A percentile compares a stretch with the other conserved stretches of the same genome.
phyloP scores from a whole-genome alignment of 768 basidiomycete genomes.

The Boletus huronensis region DNA sequence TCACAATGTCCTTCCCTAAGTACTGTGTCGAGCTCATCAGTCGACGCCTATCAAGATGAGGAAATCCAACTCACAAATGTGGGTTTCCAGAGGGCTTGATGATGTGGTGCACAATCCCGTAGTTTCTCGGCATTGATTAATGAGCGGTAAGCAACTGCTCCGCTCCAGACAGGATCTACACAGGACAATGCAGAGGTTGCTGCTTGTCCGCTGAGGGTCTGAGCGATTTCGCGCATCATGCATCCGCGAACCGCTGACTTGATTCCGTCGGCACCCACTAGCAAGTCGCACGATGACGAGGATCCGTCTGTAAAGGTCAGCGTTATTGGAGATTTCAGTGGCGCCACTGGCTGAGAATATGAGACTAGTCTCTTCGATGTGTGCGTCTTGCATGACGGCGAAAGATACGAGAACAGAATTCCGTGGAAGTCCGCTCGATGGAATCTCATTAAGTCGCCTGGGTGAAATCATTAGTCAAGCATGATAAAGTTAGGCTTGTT shows the following conservation, averaged over 20 bases:
- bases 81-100: conserved; percentile 45
- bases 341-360: conserved; percentile 47
- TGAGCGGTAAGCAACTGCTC: conserved; percentile 55
- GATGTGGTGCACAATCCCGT: conserved; percentile 40
- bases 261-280: conserved; percentile 69
- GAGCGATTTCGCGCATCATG: conserved; percentile 34
- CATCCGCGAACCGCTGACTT: conserved; percentile 46
- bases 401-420: conserved; percentile 49
- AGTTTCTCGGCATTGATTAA: conserved; percentile 53
- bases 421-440: conserved; percentile 69
- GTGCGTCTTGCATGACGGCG: conserved; percentile 43
- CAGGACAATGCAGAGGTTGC: conserved; percentile 41
- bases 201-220: conserved; percentile 36
- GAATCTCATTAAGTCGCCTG: conserved; percentile 51
- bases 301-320: conserved; percentile 63
- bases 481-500: not conserved
- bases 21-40: conserved; percentile 39
- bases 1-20: conserved; percentile 48
- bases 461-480: conserved; percentile 3
- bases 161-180: conserved; percentile 57
- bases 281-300: conserved; percentile 55
- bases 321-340: conserved; percentile 30
- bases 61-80: conserved; percentile 39
- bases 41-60: not conserved
- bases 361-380: conserved; percentile 58